Evolutionary conservation across 306 rosid species (phyloP).

Genomic region (Macrotyloma uniflorum): DNA sequence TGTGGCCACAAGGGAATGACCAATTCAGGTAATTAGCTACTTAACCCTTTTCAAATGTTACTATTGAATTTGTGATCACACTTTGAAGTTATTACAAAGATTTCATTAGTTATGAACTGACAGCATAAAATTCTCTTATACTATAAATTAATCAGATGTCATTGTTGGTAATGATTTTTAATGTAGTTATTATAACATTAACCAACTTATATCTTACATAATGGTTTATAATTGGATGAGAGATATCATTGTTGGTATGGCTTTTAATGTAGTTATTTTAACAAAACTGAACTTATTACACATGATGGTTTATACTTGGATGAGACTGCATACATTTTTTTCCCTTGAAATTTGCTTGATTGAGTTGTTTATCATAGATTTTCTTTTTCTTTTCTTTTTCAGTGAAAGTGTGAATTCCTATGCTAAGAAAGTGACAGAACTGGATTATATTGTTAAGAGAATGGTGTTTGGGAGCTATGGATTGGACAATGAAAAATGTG

Average conservation of each 20-base stretch:
- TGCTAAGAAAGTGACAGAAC: conserved; percentile 28
- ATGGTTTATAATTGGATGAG: no score
- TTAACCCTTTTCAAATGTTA: background rate
- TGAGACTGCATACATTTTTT: no score
- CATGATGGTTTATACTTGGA: no score
- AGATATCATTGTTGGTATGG: no score
- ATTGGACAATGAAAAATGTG: background rate
- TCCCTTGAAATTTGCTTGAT: background rate
- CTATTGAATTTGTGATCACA: background rate
- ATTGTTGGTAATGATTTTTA: no score
- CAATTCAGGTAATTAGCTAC: conserved; percentile 19
- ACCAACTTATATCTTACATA: no score
- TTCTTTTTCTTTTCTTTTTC: background rate
- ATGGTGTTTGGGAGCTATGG: conserved; percentile 44
- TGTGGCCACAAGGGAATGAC: conserved; percentile 45
- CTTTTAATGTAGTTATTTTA: no score
- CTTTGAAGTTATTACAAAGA: background rate
- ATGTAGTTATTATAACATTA: no score
- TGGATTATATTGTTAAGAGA: conserved; percentile 19
- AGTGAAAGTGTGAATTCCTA: conserved; percentile 35
- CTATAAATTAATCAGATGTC: no score
- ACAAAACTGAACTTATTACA: no score
- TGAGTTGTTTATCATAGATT: background rate
- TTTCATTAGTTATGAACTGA: no score
- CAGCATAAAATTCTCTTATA: no score